Evolutionary conservation across 1,284 basidiomycete species (phyloP).

Genomic region (Ceratobasidium sp.): DNA sequence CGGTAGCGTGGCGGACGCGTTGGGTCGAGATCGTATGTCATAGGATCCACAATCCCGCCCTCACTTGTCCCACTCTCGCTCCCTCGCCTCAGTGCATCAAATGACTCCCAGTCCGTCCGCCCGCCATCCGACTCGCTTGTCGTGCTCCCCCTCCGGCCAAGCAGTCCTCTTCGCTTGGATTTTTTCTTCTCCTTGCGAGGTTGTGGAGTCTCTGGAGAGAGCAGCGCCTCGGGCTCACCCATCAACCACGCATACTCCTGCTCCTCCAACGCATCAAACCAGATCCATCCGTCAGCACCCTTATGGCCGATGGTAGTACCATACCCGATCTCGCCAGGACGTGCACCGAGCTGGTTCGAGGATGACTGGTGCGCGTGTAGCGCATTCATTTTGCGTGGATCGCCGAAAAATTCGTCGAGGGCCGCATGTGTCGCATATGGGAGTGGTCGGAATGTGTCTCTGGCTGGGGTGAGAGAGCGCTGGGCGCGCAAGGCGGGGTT

Average conservation of each 20-base stretch:
- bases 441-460: conserved; percentile 40
- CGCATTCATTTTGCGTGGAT: conserved; percentile 45
- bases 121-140: conserved; percentile 39
- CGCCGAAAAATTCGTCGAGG: conserved; percentile 41
- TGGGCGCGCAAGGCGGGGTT: conserved; percentile 37
- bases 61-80: conserved; percentile 44
- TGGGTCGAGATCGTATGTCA: conserved; percentile 43
- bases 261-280: conserved; percentile 43
- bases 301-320: conserved; percentile 25
- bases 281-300: conserved; percentile 42
- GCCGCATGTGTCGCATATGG: conserved; percentile 43
- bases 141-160: conserved; percentile 25
- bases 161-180: conserved; percentile 32
- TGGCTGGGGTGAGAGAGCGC: conserved; percentile 34
- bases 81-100: conserved; percentile 39
- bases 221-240: conserved; percentile 8
- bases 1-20: conserved; percentile 42
- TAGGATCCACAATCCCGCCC: conserved; percentile 25
- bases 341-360: conserved; percentile 36
- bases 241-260: conserved; percentile 45
- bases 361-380: conserved; percentile 37
- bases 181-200: conserved; percentile 42
- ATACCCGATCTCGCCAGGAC: conserved; percentile 40
- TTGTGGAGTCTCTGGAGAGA: conserved; percentile 20
- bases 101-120: conserved; percentile 39